A percentile compares a stretch with the other conserved stretches of the same genome.
Conservation (phyloP, 1,139 yeast species). For the Yamadazyma conglobata region DNA sequence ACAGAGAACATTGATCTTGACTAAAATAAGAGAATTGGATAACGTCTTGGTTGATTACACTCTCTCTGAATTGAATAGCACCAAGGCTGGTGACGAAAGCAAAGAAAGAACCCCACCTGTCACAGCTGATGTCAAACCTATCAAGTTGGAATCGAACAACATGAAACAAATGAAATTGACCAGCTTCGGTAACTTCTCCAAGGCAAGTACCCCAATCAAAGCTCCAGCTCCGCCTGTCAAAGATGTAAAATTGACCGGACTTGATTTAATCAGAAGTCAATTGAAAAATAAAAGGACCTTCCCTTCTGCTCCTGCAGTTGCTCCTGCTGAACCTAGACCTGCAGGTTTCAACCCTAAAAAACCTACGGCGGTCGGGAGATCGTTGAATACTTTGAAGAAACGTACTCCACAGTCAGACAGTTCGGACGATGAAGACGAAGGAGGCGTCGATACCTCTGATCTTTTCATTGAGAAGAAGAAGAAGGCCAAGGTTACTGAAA, state of each 20-base stretch:
- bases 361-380: conserved; percentile 32
- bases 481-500: conserved; percentile 34
- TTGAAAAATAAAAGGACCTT: conserved; percentile 25
- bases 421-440: conserved; percentile 32
- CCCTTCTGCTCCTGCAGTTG: conserved; percentile 14
- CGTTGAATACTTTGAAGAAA: conserved; percentile 30
- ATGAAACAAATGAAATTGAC: conserved; percentile 47
- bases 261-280: conserved; percentile 41
- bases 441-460: conserved; percentile 40
- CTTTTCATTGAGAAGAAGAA: conserved; percentile 36
- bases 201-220: conserved; percentile 25
- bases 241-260: conserved; percentile 30
- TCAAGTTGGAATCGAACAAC: background rate
- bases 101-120: conserved; percentile 3
- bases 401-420: conserved; percentile 29
- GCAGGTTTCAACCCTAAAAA: conserved; percentile 68
- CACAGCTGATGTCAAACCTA: conserved; percentile 7
- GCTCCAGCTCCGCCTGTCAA: conserved; percentile 31
- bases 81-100: conserved; percentile 7
- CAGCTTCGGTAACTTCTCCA: conserved; percentile 41
- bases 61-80: conserved; percentile 40
- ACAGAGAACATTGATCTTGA: conserved; percentile 55
- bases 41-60: conserved; percentile 49
- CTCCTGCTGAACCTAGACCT: conserved; percentile 71
- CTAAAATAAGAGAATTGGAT: conserved; percentile 56